Base-by-base conservation (phyloP, 768 basidiomycete genomes). In the Phlebiopsis gigantea region DNA sequence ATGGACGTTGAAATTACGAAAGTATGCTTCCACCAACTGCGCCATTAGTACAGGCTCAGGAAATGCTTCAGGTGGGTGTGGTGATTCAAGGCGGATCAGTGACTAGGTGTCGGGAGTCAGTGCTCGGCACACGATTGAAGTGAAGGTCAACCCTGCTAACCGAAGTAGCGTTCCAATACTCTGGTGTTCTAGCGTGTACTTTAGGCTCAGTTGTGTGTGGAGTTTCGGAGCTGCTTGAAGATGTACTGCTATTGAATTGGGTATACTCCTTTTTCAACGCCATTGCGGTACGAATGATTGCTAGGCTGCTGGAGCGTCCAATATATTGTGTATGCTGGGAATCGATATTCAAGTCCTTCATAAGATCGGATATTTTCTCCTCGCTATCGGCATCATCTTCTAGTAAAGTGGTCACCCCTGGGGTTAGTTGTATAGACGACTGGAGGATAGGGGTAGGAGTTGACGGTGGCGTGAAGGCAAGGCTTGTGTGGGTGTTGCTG, bases 21-120 rank as follows among this genome's bases (percentile, higher is more conserved):
- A 82, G 59, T 73, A 79, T 15, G 71, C 67, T 21, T 78, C 73
- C 53, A 80, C 66, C 15, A 82, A 68, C 1, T 44, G 46, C 1
- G 51, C 39, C 12, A 70, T 63, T 10, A 80, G 67, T 4, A n/a
- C 4, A n/a, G 48, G 26, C 7, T 50, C 31, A 8, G 26, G 48
- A 19, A 39, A 50, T 24, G 22, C 22, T 5, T 19, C 26, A 17
- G 22, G 41, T 34, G 52, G 57, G 53, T 48, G 59, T 6, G 26
- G 26, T 5, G 47, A 28, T 5, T 48, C 47, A 25, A 24, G 22
- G 9, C 34, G 30, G 10, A 42, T 25, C 17, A 22, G 45, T 22
- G 5, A 44, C 5, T 17, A 5, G 5, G 17, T 44, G 42, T 44
- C 42, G 28, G 46, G 4, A 55, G n/a, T n/a, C n/a, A n/a, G n/a